Evolutionary conservation across 768 basidiomycete genomes (phyloP), one percentile per base, ranked within the genome.

Genomic region (Hericium alpestre): DNA sequence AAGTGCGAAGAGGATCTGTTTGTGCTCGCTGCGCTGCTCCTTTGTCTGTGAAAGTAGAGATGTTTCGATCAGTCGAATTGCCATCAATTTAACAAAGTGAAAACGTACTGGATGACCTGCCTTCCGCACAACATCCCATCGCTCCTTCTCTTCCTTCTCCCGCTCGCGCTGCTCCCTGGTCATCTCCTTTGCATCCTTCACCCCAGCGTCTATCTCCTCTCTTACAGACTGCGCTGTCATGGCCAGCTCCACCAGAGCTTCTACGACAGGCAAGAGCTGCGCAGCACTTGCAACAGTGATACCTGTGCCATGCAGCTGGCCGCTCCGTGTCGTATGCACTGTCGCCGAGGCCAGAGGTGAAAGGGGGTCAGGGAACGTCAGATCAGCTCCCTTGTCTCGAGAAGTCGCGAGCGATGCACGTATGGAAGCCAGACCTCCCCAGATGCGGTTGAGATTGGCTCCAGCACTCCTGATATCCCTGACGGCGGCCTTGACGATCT

Each of bases 181-280:
- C 10, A 72, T 66, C 53, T 86, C 83, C 65, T 80, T 89, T 39
- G 70, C 75, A 25, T 81, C 77, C 61, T 78, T 75, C 0, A 70
- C 57, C 5, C 83, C 84, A 4, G 71, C 71, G 10, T 89, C 88
- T 15, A 92, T 69, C 55, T 83, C 85, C 32, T 79, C 76, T 12
- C 80, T 78, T 20, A 86, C 69, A 16, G 65, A 62, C 48, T 73
- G 69, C 8, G 82, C 76, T 25, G 75, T 67, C 16, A 82, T 61
- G 2, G 72, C 76, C 7, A 69, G 68, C 40, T 85, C 74, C 13
- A 86, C 76, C n/a, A 92, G 71, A 3, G 79, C 76, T 7, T 75
- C 59, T 27, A 90, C 64, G 20, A 87, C 75, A 15, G 88, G 87
- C 13, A 91, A 71, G 63, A 91, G 74, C 62, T 90, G 89, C 4